Base-by-base conservation (phyloP, 352 stramenopile species). In the Elongisporangium prolatum region DNA sequence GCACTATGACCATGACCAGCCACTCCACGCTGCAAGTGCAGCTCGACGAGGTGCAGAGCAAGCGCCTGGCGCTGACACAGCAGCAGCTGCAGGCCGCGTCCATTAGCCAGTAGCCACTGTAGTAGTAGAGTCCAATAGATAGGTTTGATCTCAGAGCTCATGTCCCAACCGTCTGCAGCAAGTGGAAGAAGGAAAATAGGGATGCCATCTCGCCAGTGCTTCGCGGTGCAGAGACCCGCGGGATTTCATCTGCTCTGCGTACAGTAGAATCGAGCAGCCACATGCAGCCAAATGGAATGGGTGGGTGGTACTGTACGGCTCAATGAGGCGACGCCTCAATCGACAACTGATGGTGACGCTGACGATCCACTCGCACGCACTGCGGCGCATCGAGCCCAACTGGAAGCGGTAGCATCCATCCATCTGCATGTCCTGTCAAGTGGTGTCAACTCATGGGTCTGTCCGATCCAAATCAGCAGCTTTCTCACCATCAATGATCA, bases 21-120 rank as follows among this genome's bases (percentile, higher is more conserved):
- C 62, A 67, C 47, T 55, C 62, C 14, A 64, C 65, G 2, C 38
- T 56, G 47, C 44, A 71, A 14, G 57, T 79, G 14, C 72, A 80
- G 38, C 44, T 65, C 17, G 72, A 74, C 18, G 69, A 80, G 61
- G 63, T 74, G 24, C 56, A 65, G n/a, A 56, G 49, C 60, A 60
- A 62, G 17, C 51, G 37, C 8, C 50, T 44, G 34, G 34, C 34
- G 5, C 34, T 17, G 6, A 13, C 34, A 0, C 34, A 44, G 34
- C 34, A 44, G 34, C 34, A 44, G 34, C 17, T 44, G 34, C 34
- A 44, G 34, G 34, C 34, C 34, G 34, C 34, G 10, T 44, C 34
- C 34, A 44, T 44, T 4, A 44, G 34, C 34, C 34, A 17, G 34
- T 44, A 44, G 28, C 28, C 28, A 5, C 4, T 9, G n/a, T n/a